Percentiles rank a stretch among this genome's conserved stretches.
These are phyloP conservation scores for Blastomyces percursus DNA, from an alignment of 2,329 filamentous ascomycete genomes.

Conservation along the genomic window DNA sequence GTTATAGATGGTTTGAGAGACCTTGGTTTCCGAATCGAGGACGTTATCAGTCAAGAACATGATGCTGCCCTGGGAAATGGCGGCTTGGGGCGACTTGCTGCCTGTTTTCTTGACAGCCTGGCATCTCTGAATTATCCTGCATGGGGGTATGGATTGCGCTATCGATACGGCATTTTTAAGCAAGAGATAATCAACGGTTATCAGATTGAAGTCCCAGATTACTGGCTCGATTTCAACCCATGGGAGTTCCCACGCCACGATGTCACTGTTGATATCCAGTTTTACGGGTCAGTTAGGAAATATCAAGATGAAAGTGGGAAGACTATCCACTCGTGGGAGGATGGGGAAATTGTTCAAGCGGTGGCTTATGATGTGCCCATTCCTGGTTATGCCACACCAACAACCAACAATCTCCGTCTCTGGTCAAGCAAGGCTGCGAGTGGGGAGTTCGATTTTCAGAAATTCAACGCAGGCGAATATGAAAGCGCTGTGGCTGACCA, in stretches of 20 bases:
- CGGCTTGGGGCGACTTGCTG: constrained; percentile 84
- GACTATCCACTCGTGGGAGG: constrained; percentile 68
- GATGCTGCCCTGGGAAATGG: constrained; percentile 95
- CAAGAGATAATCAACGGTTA: constrained; percentile 98
- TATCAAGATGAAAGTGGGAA: constrained; percentile 65
- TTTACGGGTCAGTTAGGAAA: constrained; percentile 78
- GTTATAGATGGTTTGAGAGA: constrained; percentile 64
- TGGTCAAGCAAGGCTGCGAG: constrained; percentile 97
- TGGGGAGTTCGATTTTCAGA: constrained; percentile 98
- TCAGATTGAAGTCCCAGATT: constrained; percentile 95
- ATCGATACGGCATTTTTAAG: constrained; percentile 97
- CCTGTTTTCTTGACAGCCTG: constrained; percentile 93
- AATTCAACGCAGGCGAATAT: constrained; percentile 97
- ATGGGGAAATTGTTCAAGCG: constrained; percentile 82
- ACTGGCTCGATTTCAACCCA: constrained; percentile 98
- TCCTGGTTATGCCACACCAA: constrained; percentile 77
- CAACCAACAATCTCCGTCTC: constrained; percentile 90
- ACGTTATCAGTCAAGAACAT: constrained; percentile 87
- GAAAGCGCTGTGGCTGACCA: constrained; percentile 97
- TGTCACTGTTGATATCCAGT: constrained; percentile 92
- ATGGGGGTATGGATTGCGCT: constrained; percentile 93
- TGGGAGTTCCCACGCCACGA: constrained; percentile 98
- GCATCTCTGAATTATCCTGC: constrained; percentile 91
- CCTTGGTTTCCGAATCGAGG: constrained; percentile 93
- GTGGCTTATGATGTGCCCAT: constrained; percentile 90